Percentiles rank a stretch among this genome's conserved stretches.
Evolutionary conservation across 2,329 filamentous ascomycete genomes (phyloP).

Genomic region (Trichoderma gracile): DNA sequence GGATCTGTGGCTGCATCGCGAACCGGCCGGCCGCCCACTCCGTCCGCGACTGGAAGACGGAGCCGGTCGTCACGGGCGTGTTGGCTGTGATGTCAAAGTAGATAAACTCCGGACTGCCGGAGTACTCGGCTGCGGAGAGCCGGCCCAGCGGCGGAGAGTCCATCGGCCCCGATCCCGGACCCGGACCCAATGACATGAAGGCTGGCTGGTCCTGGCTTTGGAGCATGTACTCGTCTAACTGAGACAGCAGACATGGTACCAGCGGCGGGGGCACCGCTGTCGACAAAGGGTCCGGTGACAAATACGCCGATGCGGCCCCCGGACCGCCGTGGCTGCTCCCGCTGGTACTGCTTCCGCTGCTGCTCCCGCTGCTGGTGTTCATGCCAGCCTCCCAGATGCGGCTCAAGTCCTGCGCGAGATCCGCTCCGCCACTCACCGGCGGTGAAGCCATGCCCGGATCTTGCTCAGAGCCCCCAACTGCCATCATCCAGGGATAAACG

Average conservation of each 20-base stretch:
- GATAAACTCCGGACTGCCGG: conserved; percentile 7
- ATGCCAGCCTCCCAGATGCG: not conserved
- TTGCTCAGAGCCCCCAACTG: not conserved
- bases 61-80: not conserved
- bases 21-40: conserved; percentile 13
- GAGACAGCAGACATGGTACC: conserved; percentile 12
- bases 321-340: not conserved
- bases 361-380: not conserved
- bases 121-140: not conserved
- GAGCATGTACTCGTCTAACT: conserved; percentile 12
- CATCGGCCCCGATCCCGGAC: not conserved
- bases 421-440: not conserved
- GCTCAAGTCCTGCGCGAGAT: not conserved
- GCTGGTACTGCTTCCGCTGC: not conserved
- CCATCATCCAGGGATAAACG: conserved; percentile 18
- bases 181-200: conserved; percentile 8
- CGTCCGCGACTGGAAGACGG: conserved; percentile 3
- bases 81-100: conserved; percentile 4
- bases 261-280: conserved; percentile 9
- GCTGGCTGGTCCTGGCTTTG: conserved; percentile 1
- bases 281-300: conserved; percentile 2
- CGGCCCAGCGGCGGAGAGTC: not conserved
- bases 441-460: not conserved
- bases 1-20: conserved; percentile 14
- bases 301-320: not conserved